phyloP scores from a whole-genome alignment of 495 filamentous ascomycete genomes.

The Alectoria sarmentosa region DNA sequence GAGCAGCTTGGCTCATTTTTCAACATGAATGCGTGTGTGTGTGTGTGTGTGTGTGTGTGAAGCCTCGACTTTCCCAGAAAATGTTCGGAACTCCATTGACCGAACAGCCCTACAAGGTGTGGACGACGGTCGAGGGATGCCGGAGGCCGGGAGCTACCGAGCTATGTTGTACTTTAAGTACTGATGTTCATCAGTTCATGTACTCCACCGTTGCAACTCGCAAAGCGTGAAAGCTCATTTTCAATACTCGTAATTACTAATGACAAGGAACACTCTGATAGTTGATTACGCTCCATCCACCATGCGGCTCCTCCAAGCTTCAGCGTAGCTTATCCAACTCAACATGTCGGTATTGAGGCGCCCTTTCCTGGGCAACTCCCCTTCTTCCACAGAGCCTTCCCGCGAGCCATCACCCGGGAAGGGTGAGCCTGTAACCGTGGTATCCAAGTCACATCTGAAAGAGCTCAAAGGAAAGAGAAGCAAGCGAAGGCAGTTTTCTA shows the following conservation, averaged over 20 bases:
- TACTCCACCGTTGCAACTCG: no score
- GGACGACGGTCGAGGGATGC: neutral
- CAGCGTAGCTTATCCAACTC: conserved; percentile 3
- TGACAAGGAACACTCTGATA: no score
- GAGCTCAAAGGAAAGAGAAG: conserved; percentile 30
- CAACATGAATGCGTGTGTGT: neutral
- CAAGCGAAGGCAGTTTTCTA: conserved; percentile 67
- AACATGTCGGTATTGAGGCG: conserved; percentile 41
- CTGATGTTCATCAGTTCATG: no score
- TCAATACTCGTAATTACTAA: no score
- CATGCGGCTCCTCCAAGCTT: neutral
- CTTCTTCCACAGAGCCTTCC: conserved; percentile 23
- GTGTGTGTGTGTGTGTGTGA: no score
- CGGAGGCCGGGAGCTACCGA: neutral
- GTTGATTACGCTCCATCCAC: neutral
- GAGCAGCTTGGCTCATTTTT: conserved; percentile 5
- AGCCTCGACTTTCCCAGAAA: neutral
- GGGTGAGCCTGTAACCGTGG: conserved; percentile 34
- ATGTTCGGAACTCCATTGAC: neutral
- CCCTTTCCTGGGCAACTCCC: conserved; percentile 32
- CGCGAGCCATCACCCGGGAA: conserved; percentile 41
- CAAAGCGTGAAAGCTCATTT: no score
- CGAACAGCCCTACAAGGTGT: neutral
- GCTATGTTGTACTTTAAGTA: no score
- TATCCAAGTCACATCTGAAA: conserved; percentile 30